phyloP scores from a whole-genome alignment of 139 green algal genomes.

The Astrephomene gubernaculifera region DNA sequence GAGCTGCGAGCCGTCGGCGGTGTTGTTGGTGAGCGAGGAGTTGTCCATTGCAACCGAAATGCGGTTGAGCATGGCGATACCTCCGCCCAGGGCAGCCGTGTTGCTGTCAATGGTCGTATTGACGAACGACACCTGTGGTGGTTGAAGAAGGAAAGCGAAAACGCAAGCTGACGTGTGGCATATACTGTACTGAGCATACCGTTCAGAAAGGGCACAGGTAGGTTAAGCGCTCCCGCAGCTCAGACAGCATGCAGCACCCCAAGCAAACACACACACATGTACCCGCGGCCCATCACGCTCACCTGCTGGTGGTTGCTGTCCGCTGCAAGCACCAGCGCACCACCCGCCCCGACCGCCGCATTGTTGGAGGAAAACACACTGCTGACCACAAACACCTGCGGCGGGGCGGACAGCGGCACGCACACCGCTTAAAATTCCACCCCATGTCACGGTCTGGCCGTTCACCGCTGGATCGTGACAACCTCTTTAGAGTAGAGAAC shows the following conservation, averaged over 20 bases:
- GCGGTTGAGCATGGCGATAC: neutral
- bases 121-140: neutral
- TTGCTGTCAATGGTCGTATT: constrained; percentile 1
- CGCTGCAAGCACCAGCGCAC: neutral
- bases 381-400: constrained; percentile 17
- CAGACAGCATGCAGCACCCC: too few relatives aligned
- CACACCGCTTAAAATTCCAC: too few relatives aligned
- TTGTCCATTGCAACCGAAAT: neutral
- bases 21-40: neutral
- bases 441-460: too few relatives aligned
- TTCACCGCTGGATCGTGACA: too few relatives aligned
- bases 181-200: neutral
- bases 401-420: too few relatives aligned
- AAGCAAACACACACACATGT: neutral
- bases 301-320: constrained; percentile 16
- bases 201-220: too few relatives aligned
- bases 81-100: neutral
- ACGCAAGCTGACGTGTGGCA: neutral
- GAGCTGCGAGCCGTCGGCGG: neutral
- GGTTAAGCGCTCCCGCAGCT: too few relatives aligned
- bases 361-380: neutral
- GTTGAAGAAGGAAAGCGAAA: neutral
- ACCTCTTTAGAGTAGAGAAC: too few relatives aligned
- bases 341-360: neutral
- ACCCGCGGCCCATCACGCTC: neutral